Evolutionary conservation across 2,329 filamentous ascomycete species (phyloP).

Genomic region (Paraconiothyrium brasiliense): DNA sequence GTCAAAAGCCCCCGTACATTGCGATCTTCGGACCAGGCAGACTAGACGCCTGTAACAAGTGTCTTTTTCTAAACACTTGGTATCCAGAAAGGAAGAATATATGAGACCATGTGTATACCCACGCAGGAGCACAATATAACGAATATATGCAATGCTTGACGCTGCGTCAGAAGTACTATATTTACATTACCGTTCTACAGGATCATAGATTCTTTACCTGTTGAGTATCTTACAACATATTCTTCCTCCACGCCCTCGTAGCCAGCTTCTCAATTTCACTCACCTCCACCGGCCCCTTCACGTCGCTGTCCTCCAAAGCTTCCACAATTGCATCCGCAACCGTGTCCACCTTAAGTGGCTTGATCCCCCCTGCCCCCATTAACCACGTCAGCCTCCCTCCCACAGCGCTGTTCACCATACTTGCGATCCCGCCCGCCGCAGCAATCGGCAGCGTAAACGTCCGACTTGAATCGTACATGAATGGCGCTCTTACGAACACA

Average conservation of each 20-base stretch:
- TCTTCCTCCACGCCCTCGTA: slow-evolving; percentile 84
- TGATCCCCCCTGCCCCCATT: slow-evolving; percentile 83
- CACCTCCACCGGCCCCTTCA: slow-evolving; percentile 80
- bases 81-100: background rate
- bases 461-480: slow-evolving; percentile 87
- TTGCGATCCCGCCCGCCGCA: slow-evolving; percentile 76
- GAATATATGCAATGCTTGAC: background rate
- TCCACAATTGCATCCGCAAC: slow-evolving; percentile 93
- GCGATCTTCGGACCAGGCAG: background rate
- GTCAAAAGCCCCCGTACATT: background rate
- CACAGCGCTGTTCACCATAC: slow-evolving; percentile 78
- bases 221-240: slow-evolving; percentile 72
- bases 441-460: slow-evolving; percentile 87
- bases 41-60: background rate
- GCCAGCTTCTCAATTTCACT: slow-evolving; percentile 83
- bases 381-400: slow-evolving; percentile 79
- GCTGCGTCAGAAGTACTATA: background rate
- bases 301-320: slow-evolving; percentile 76
- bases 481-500: slow-evolving; percentile 84
- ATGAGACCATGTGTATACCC: background rate
- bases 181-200: slow-evolving; percentile 4
- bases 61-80: background rate
- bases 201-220: background rate
- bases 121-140: background rate
- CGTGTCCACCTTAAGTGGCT: slow-evolving; percentile 85